Evolutionary conservation across 1,284 basidiomycete genomes (phyloP).

Genomic region (Ceratorhiza oryzae-sativae): DNA sequence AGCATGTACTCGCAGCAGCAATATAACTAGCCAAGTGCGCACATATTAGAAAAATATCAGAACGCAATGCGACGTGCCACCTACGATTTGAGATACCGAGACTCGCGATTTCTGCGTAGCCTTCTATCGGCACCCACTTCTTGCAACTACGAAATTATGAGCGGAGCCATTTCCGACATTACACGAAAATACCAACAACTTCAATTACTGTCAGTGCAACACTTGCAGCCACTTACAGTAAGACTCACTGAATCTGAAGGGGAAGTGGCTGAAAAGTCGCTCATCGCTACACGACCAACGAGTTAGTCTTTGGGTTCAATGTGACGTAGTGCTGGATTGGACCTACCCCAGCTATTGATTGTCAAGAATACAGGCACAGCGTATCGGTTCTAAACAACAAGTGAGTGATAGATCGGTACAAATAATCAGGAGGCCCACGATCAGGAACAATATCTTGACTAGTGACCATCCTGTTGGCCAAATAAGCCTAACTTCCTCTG

Average conservation of each 20-base stretch:
- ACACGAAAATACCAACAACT: slow-evolving; percentile 17
- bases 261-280: background rate
- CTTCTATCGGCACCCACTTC: slow-evolving; percentile 24
- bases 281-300: background rate
- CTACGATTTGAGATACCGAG: slow-evolving; percentile 34
- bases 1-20: slow-evolving; percentile 35
- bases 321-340: background rate
- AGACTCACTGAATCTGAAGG: slow-evolving; percentile 14
- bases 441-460: slow-evolving; percentile 32
- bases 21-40: slow-evolving; percentile 11
- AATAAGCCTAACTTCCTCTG: slow-evolving; percentile 36
- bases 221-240: background rate
- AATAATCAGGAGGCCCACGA: background rate
- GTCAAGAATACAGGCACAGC: slow-evolving; percentile 20
- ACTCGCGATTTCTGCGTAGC: slow-evolving; percentile 35
- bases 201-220: background rate
- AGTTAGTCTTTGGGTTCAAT: background rate
- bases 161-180: background rate
- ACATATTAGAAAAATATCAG: background rate
- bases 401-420: background rate
- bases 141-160: slow-evolving; percentile 20
- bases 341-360: slow-evolving; percentile 29
- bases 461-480: slow-evolving; percentile 34
- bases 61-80: background rate
- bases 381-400: slow-evolving; percentile 18